Evolutionary conservation across 257 asterid genomes (phyloP), one percentile per base, ranked within the genome.

Genomic region (Salvia splendens): DNA sequence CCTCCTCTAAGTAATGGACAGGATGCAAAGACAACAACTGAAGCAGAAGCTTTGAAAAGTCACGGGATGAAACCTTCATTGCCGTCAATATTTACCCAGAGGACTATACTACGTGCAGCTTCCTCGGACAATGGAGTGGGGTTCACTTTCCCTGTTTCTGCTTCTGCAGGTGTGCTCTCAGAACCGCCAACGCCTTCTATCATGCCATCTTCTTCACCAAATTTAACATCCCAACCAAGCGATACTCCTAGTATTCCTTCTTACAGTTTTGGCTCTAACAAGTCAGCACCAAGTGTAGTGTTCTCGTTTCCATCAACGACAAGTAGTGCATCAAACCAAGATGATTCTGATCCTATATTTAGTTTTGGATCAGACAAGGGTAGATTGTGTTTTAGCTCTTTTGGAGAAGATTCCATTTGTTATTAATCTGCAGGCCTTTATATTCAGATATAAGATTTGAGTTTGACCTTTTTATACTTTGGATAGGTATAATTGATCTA

Each of bases 141-240:
- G 41, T 92, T 92, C 80, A 79, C 86, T 61, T 92, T 92, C 68
- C 98, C 97, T 5, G 56, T 86, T 62, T 77, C 91, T 62, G 74
- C 88, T 48, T 70, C 86, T 70, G 74, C 88, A 0, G 86, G 88
- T 54, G 79, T 56, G 11, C 72, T 81, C 55, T 82, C 97, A 32
- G 97, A 89, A 78, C 97, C 92, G 9, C 97, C 97, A 47, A 89
- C 97, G 4, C 97, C 98, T 6, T 89, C 98, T 24, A 67, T 91
- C 68, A 68, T 74, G 71, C 95, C 97, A 67, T 79, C 82, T 9
- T 54, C 79, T 38, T 72, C 83, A 2, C 65, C 68, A 10, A 78
- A 71, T 56, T 16, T 58, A 61, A 50, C 33, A 42, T 38, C 88
- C 46, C 79, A 69, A 71, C 79, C 82, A 10, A 70, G 50, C 4